Base-by-base conservation (phyloP, 1,284 basidiomycete species). In the Moesziomyces sp. region DNA sequence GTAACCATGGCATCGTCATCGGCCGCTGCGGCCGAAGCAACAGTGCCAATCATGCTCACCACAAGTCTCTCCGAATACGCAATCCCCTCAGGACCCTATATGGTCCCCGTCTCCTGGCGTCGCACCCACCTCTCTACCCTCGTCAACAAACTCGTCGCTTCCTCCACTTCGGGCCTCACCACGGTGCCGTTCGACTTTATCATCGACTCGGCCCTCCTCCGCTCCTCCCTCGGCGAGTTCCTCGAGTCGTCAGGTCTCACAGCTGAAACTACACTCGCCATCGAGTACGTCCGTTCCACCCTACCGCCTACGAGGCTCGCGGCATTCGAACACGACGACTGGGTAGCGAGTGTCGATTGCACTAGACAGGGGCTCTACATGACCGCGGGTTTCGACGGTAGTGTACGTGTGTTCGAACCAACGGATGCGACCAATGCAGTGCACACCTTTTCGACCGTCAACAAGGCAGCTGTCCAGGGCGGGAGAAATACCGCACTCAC, bases 111-210 rank as follows among this genome's bases (percentile, higher is more conserved):
- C 1, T 87, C 89, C 84, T 99, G 95, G 95, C 89, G 89, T 59
- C 90, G 95, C 18, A 97, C 92, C 83, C 96, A 98, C 82, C 91
- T 99, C n/a, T 98, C 95, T 0, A 94, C 97, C 73, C 90, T 98
- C 49, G 91, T 99, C 75, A 99, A 99, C 87, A 96, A 97, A 82
- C 92, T 96, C 1, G 87, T 99, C 18, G 80, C 88, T 0, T 48
- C 60, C n/a, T 10, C 56, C 18, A 18, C 26, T 7, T 66, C 73
- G 1, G 71, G 30, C 30, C 8, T 8, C 30, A 11, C 74, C 52
- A 90, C 93, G 0, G 87, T 97, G 1, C 96, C 95, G 0, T 98
- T 98, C 80, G 96, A 99, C 85, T 99, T 98, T 85, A 86, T 99
- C 49, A 87, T 97, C 51, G 88, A 89, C 60, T 62, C 69, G 16